phyloP scores from a whole-genome alignment of 176 grass and related monocot species.

The Puccinellia tenuiflora region DNA sequence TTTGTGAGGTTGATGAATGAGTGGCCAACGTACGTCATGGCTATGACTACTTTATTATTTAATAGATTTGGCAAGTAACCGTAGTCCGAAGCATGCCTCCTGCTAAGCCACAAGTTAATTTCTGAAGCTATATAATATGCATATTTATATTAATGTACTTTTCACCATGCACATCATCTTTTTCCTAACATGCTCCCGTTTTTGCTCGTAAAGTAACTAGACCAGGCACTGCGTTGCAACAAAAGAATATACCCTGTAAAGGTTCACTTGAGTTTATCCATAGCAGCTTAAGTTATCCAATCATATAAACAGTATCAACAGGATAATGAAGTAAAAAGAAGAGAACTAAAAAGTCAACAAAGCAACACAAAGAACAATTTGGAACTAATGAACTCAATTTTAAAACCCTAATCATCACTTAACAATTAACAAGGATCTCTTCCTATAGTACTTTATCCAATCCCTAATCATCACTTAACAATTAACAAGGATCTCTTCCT shows the following conservation, averaged over 20 bases:
- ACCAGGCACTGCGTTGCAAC: neutral
- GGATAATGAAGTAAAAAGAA: neutral
- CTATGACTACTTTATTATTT: neutral
- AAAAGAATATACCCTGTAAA: constrained; percentile 27
- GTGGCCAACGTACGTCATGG: neutral
- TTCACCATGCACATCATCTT: neutral
- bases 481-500: constrained; percentile 37
- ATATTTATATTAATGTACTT: neutral
- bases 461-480: constrained; percentile 51
- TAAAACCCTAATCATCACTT: constrained; percentile 32
- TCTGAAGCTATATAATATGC: neutral
- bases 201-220: neutral
- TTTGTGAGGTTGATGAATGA: neutral
- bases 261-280: constrained; percentile 10
- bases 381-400: constrained; percentile 29
- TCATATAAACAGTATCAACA: neutral
- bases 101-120: constrained; percentile 1
- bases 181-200: neutral
- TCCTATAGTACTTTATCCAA: constrained; percentile 13
- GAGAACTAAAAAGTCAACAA: constrained; percentile 29
- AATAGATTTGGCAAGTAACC: neutral
- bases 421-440: constrained; percentile 45
- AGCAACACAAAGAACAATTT: constrained; percentile 13
- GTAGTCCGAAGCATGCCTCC: neutral
- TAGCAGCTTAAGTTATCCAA: neutral